These are phyloP conservation scores for Metschnikowia bowlesiae DNA, from an alignment of 805 yeast genomes.

Conservation along the genomic window DNA sequence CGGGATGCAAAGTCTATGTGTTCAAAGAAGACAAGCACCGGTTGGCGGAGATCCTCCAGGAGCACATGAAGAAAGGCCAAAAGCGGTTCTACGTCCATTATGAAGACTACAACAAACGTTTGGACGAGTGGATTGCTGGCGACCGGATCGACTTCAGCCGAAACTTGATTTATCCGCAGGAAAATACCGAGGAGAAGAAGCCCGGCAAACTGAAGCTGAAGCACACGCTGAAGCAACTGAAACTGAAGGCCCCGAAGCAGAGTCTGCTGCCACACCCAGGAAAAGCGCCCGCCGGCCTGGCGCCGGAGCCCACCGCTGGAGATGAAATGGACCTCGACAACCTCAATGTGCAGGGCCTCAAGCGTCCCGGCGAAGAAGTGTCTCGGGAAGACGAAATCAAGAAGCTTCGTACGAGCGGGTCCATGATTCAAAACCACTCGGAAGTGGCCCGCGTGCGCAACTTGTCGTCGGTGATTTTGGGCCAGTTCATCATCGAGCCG, in stretches of 20 bases:
- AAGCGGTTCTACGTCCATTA: slow-evolving; percentile 89
- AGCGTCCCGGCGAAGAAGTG: slow-evolving; percentile 62
- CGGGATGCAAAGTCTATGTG: slow-evolving; percentile 82
- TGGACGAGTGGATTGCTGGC: slow-evolving; percentile 88
- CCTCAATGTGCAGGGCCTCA: slow-evolving; percentile 78
- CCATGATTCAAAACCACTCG: slow-evolving; percentile 85
- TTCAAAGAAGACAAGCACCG: slow-evolving; percentile 76
- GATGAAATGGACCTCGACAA: slow-evolving; percentile 84
- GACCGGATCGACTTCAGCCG: slow-evolving; percentile 68
- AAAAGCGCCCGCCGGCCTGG: slow-evolving; percentile 20
- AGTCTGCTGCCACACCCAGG: neutral
- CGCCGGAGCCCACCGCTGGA: slow-evolving; percentile 22
- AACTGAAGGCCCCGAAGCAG: slow-evolving; percentile 6
- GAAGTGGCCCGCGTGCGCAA: slow-evolving; percentile 92
- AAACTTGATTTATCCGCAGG: slow-evolving; percentile 69
- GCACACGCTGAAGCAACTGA: slow-evolving; percentile 20
- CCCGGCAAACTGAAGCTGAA: slow-evolving; percentile 26
- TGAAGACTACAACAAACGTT: slow-evolving; percentile 88
- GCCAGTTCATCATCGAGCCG: slow-evolving; percentile 90
- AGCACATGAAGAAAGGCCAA: slow-evolving; percentile 69
- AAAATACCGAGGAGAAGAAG: slow-evolving; percentile 46
- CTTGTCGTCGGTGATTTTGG: slow-evolving; percentile 71
- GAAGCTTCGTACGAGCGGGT: slow-evolving; percentile 88
- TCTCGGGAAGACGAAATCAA: slow-evolving; percentile 90
- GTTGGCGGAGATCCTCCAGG: slow-evolving; percentile 79